Conservation (phyloP, 2,329 filamentous ascomycete genomes). For the Camillea tinctor region DNA sequence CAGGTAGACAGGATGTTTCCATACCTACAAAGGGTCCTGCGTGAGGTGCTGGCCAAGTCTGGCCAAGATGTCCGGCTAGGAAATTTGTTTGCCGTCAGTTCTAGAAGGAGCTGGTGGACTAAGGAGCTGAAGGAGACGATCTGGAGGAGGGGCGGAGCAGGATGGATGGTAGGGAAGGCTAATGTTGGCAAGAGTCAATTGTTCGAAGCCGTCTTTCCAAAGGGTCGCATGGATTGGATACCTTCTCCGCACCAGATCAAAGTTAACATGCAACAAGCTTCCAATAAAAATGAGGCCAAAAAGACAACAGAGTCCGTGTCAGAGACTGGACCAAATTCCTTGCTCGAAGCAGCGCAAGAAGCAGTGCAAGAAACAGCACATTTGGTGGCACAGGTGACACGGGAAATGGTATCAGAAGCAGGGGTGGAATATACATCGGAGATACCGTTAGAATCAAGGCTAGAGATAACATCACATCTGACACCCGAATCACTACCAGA, state of each 20-base stretch:
- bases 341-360: constrained; percentile 5
- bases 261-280: constrained; percentile 30
- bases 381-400: not conserved
- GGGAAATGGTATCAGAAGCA: not conserved
- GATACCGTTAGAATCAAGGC: too few relatives aligned
- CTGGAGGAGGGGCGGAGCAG: constrained; percentile 76
- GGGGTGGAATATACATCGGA: too few relatives aligned
- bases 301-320: not conserved
- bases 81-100: constrained; percentile 83
- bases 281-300: not conserved
- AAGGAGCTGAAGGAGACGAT: constrained; percentile 82
- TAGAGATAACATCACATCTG: too few relatives aligned
- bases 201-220: constrained; percentile 85
- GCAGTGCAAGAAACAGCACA: not conserved
- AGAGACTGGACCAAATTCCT: not conserved
- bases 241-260: constrained; percentile 38
- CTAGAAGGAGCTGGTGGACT: constrained; percentile 89
- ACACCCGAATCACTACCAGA: not conserved
- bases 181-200: constrained; percentile 96
- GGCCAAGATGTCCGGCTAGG: constrained; percentile 76
- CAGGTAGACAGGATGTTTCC: constrained; percentile 86
- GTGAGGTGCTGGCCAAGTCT: constrained; percentile 68
- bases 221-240: constrained; percentile 54
- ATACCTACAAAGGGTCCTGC: constrained; percentile 73
- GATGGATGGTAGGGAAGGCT: constrained; percentile 97